Percentiles rank a stretch among this genome's conserved stretches.
These are phyloP conservation scores for Vaccinium corymbosum DNA, from an alignment of 148 eudicot species.

Conservation along the genomic window DNA sequence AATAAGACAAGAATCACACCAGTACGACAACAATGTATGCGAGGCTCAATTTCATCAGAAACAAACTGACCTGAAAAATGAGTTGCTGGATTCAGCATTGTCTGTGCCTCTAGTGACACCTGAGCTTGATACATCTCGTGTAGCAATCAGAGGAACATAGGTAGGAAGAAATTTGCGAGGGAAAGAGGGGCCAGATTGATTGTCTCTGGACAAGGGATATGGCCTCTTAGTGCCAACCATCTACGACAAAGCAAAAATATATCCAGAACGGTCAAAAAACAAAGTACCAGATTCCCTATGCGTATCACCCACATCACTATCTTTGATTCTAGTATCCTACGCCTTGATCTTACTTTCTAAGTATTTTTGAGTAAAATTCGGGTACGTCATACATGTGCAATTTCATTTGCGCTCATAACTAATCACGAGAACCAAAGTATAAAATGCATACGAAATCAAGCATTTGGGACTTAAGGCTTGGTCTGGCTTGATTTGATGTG, in stretches of 20 bases:
- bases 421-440: background rate
- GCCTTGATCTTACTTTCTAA: background rate
- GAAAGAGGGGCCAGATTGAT: slow-evolving; percentile 42
- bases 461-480: too few relatives aligned
- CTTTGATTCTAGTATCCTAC: background rate
- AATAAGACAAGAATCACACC: background rate
- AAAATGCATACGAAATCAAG: too few relatives aligned
- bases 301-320: background rate
- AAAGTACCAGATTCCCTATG: background rate
- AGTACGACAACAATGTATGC: background rate
- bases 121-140: slow-evolving; percentile 31
- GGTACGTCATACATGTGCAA: background rate
- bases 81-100: slow-evolving; percentile 28
- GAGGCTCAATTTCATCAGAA: background rate
- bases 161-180: slow-evolving; percentile 26
- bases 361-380: background rate
- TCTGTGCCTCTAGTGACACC: slow-evolving; percentile 27
- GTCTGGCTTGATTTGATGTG: too few relatives aligned
- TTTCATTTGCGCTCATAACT: background rate
- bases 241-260: slow-evolving; percentile 27
- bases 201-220: slow-evolving; percentile 44
- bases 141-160: slow-evolving; percentile 19
- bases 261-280: background rate
- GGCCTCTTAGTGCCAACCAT: slow-evolving; percentile 59
- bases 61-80: slow-evolving; percentile 40